Evolutionary conservation across 805 yeast species (phyloP), one percentile per base, ranked within the genome.

Genomic region (Maudiozyma saulgeensis): DNA sequence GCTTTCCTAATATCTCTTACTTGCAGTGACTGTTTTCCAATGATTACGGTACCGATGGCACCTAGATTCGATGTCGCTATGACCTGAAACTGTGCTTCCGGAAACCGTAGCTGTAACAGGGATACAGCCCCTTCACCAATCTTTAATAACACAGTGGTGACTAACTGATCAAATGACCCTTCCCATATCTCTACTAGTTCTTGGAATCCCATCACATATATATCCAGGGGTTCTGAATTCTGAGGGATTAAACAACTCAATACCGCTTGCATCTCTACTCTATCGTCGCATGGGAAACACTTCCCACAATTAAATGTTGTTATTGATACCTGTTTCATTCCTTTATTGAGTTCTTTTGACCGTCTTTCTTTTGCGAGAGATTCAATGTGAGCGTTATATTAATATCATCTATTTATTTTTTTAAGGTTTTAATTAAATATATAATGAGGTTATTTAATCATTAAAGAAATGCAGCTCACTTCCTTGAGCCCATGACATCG

Each of bases 131-230:
- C 41, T 4, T 69, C 62, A 45, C 73, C 66, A 31, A 78, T 53
- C 0, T 56, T 43, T 4, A 72, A 56, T 43, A 81, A 57, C 38
- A 68, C 62, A 4, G 59, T 55, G 13, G 71, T 64, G 1, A 80
- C 75, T 1, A 53, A 39, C 5, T 44, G 48, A 7, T 68, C 60
- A 44, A 75, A 72, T 2, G 80, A 70, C 2, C 82, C 81, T 50
- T 81, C 81, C 55, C 81, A 58, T 0, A 80, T 66, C 2, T 80
- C 62, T 45, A 82, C 73, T 11, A 84, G 56, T 60, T 84, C 93
- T 61, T 84, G 83, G 52, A 84, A 77, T 2, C 84, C 88, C 62
- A 82, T 79, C 0, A 76, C 83, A 47, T 75, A 74, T 6, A 82
- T 48, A 46, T 75, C 71, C 13, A 47, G 53, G 12, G 46, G 21